Evolutionary conservation across 352 stramenopile genomes (phyloP).

Genomic region (Globisporangium sylvaticum): DNA sequence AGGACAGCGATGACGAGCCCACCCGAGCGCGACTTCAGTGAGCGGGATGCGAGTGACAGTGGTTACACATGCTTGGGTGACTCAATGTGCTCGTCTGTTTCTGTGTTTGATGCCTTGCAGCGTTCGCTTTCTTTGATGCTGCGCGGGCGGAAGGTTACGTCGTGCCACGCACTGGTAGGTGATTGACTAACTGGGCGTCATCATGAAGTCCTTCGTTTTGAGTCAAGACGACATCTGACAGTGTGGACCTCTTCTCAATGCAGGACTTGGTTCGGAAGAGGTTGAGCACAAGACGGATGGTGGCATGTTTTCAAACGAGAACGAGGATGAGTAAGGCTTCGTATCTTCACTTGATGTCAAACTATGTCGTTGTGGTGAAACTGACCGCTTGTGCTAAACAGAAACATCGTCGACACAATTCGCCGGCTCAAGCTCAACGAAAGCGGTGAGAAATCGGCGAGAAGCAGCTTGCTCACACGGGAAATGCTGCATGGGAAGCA

Average conservation of each 20-base stretch:
- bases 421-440: conserved; percentile 1
- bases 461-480: neutral
- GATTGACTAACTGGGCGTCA: too few relatives aligned
- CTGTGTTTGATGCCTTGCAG: conserved; percentile 10
- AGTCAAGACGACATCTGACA: neutral
- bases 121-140: conserved; percentile 40
- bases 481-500: neutral
- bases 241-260: neutral
- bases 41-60: neutral
- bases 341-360: neutral
- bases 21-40: conserved; percentile 13
- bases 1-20: neutral
- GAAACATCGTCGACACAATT: conserved; percentile 8
- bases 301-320: conserved; percentile 26
- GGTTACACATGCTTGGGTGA: neutral
- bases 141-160: conserved; percentile 30
- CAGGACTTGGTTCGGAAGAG: neutral
- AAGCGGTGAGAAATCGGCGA: neutral
- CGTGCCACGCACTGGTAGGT: neutral
- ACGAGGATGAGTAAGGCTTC: conserved; percentile 29
- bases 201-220: neutral
- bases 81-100: neutral
- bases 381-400: neutral
- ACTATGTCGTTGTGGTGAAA: neutral
- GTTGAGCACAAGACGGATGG: neutral